phyloP scores from a whole-genome alignment of 1,284 basidiomycete species.

The Puccinia horiana region DNA sequence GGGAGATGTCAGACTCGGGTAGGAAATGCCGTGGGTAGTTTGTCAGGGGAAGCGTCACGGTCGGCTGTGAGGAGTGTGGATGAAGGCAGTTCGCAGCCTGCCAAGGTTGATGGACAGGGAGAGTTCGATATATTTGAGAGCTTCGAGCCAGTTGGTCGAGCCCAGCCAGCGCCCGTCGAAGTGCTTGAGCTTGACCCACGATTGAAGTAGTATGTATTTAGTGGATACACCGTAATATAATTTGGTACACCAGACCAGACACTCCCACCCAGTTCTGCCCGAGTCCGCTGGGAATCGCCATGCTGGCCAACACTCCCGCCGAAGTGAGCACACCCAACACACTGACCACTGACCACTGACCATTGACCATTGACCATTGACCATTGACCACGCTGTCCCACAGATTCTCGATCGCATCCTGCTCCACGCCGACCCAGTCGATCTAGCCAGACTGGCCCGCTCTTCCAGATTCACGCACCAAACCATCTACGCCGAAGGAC shows the following conservation, averaged over 20 bases:
- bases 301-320: not conserved
- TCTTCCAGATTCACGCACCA: not conserved
- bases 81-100: not conserved
- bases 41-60: no score
- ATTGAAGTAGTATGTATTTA: no score
- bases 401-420: constrained; percentile 5
- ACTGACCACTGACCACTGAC: not conserved
- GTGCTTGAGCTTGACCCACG: not conserved
- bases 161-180: not conserved
- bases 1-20: no score
- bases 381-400: not conserved
- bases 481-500: not conserved
- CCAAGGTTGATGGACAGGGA: not conserved
- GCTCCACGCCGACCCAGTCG: not conserved
- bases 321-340: no score
- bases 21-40: not conserved
- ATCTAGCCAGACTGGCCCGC: not conserved
- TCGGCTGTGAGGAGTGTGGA: not conserved
- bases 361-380: not conserved
- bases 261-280: no score
- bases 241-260: no score
- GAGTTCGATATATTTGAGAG: constrained; percentile 21
- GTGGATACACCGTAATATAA: no score
- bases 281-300: no score
- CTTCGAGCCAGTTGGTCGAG: not conserved